Percentiles rank a stretch among this genome's conserved stretches.
Conservation (phyloP, 208 protist species). For the Crithidia sp. region DNA sequence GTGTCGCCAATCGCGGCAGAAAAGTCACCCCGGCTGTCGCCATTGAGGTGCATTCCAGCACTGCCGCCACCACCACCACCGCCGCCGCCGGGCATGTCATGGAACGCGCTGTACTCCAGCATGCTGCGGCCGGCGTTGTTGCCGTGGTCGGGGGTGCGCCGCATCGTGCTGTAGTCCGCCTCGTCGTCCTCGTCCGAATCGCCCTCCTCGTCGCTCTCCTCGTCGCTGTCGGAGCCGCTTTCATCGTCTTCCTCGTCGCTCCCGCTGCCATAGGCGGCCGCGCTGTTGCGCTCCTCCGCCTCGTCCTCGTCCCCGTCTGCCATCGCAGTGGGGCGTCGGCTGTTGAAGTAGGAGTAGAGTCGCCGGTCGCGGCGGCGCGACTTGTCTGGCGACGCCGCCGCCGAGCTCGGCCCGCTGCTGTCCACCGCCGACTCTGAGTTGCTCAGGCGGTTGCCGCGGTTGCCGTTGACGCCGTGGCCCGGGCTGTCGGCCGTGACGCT, state of each 20-base stretch:
- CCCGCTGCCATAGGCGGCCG: constrained; percentile 10
- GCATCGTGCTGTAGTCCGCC: constrained; percentile 27
- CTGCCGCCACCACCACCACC: background rate
- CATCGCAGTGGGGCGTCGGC: background rate
- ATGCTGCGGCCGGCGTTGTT: constrained; percentile 11
- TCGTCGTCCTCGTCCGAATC: constrained; percentile 23
- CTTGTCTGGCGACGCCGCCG: background rate
- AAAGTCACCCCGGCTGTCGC: constrained; percentile 8
- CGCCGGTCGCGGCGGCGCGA: background rate
- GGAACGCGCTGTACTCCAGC: constrained; percentile 32
- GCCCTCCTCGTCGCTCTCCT: constrained; percentile 4
- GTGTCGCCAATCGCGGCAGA: background rate
- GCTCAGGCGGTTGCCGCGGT: constrained; percentile 4
- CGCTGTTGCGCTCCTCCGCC: background rate
- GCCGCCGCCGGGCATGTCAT: background rate
- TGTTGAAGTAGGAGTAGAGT: constrained; percentile 11
- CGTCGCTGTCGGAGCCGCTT: constrained; percentile 11
- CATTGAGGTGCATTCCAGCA: background rate
- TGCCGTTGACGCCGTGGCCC: constrained; percentile 3
- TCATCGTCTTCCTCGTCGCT: constrained; percentile 8
- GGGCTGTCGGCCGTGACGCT: background rate
- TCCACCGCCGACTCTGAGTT: constrained; percentile 7
- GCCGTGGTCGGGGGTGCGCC: constrained; percentile 9
- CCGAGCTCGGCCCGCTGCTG: background rate
- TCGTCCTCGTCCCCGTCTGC: constrained; percentile 22